Evolutionary conservation across 2,329 filamentous ascomycete species (phyloP).

Genomic region (Cercospora nicotianae): DNA sequence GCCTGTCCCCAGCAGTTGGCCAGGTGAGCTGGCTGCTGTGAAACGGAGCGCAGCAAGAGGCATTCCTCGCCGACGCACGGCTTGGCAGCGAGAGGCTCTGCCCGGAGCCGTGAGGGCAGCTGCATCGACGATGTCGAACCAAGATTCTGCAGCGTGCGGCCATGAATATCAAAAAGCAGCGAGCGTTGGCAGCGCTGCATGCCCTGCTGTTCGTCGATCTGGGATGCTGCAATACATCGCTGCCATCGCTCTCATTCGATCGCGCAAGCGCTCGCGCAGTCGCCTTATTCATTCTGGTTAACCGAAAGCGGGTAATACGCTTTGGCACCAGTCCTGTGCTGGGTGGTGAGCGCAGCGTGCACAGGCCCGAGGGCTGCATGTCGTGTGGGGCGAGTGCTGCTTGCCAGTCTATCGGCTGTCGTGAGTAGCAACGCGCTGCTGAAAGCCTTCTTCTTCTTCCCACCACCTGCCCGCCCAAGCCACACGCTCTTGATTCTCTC

Average conservation of each 20-base stretch:
- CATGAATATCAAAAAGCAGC: background rate
- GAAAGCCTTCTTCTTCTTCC: slow-evolving; percentile 1
- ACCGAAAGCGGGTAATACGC: slow-evolving; percentile 2
- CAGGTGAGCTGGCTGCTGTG: background rate
- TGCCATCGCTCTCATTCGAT: background rate
- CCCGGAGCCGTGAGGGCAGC: background rate
- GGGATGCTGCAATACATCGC: background rate
- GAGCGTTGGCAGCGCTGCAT: background rate
- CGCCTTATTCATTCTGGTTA: background rate
- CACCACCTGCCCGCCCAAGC: background rate
- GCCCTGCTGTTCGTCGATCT: background rate
- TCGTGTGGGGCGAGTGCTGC: slow-evolving; percentile 6
- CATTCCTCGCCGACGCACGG: background rate
- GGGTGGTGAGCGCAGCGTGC: background rate
- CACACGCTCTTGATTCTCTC: background rate
- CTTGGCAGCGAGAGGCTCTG: background rate
- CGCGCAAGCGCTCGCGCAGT: background rate
- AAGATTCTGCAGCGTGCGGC: background rate
- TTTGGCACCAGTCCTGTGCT: slow-evolving; percentile 1
- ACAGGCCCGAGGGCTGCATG: background rate
- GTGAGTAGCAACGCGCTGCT: slow-evolving; percentile 16
- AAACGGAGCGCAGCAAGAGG: background rate
- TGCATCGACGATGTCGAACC: slow-evolving; percentile 5
- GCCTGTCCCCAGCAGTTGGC: background rate
- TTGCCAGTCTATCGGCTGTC: slow-evolving; percentile 9